Percentiles rank a stretch among this genome's conserved stretches.
phyloP scores from a whole-genome alignment of 257 asterid genomes.

The Solanum bulbocastanum region DNA sequence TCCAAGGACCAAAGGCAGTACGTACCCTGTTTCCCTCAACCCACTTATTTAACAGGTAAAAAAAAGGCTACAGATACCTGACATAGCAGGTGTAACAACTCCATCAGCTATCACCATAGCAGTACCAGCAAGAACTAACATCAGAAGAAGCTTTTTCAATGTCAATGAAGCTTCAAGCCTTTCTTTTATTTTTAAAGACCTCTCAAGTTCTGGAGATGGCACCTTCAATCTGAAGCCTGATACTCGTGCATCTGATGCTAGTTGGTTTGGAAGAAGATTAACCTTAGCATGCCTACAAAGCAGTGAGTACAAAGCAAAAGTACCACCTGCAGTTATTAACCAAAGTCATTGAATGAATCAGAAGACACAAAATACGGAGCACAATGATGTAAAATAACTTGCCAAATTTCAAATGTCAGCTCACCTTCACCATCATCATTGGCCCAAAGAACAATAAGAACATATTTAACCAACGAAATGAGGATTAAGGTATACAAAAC shows the following conservation, averaged over 20 bases:
- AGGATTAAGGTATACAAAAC: conserved; percentile 85
- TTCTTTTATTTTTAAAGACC: conserved; percentile 93
- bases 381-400: not conserved
- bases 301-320: conserved; percentile 95
- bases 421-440: conserved; percentile 99
- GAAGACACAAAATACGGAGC: not conserved
- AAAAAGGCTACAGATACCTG: conserved; percentile 42
- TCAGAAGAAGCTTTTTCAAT: conserved; percentile 74
- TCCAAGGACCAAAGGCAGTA: not conserved
- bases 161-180: conserved; percentile 81
- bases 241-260: conserved; percentile 86
- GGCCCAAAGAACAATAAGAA: conserved; percentile 92
- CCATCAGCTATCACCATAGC: conserved; percentile 99
- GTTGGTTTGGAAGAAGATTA: conserved; percentile 90
- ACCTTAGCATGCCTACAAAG: conserved; percentile 98
- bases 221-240: conserved; percentile 93
- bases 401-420: not conserved
- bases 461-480: conserved; percentile 81
- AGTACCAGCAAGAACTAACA: conserved; percentile 97
- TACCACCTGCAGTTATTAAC: conserved; percentile 76
- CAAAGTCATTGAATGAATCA: not conserved
- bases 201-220: conserved; percentile 97
- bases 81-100: conserved; percentile 98
- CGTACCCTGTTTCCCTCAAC: not conserved
- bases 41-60: not conserved